Evolutionary conservation across 352 stramenopile genomes (phyloP), one percentile per base, ranked within the genome.

Genomic region (Globisporangium irregulare): DNA sequence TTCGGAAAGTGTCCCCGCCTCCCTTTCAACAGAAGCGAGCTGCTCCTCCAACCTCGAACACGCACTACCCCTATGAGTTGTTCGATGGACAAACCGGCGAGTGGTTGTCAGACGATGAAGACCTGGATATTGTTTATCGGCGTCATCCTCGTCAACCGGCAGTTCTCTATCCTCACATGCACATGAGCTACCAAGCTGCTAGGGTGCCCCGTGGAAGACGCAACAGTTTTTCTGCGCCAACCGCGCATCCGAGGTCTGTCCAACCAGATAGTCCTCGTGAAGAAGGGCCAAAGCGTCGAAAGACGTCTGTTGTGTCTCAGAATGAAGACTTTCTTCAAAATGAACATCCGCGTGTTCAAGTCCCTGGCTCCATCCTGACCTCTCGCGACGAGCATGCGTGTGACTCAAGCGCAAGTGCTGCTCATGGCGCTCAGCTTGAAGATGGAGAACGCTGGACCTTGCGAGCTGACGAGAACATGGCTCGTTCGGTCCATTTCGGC

Each of bases 101-200:
- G 22, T 72, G 67, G 67, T 38, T 72, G 5, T 64, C 67, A 18
- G 67, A 68, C 22, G 67, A 72, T 15, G 59, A 67, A 29, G 59
- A 58, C 0, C 41, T 55, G 9, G 53, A 54, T 7, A 41, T 70
- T 38, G 25, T 70, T 6, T 70, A 70, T 51, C 58, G 65, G 7
- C 65, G 58, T 1, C 60, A 70, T 54, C 25, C 62, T 59, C 64
- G 55, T 18, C 27, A 69, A 22, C 55, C 64, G 1, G 25, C 48
- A 22, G 25, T 59, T 43, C 58, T 34, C 22, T 62, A 66, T 10
- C 48, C 57, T 36, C 65, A 59, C 20, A 1, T 64, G 46, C 60
- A 66, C 59, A 10, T 36, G 34, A n/a, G 50, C 27, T 60, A 61
- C 32, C 32, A 64, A 8, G 43, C 29, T n/a, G 8, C 41, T n/a